Base-by-base conservation (phyloP, 2,329 filamentous ascomycete genomes). In the Fusarium acutatum region DNA sequence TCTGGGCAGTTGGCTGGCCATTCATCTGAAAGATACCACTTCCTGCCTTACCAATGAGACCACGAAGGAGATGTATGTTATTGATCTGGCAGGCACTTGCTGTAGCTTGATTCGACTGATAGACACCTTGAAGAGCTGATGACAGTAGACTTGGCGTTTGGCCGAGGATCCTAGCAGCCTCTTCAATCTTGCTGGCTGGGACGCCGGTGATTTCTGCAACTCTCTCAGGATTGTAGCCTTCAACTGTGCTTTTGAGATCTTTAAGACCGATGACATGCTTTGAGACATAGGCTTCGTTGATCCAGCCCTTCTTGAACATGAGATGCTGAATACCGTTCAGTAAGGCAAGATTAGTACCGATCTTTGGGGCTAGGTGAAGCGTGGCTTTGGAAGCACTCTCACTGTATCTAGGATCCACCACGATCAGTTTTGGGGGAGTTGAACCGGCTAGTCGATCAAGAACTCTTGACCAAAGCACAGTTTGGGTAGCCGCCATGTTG, bases 21-120 rank as follows among this genome's bases (percentile, higher is more conserved):
- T 61, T 61, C 59, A 61, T 61, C 24, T 61, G 59, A 9, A 61
- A 56, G 7, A 61, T 61, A 4, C 59, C 59, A 6, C 49, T 61
- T 4, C 47, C 37, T 3, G 47, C 28, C 6, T 61, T 61, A 1
- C 59, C 59, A 1, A 56, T 28, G 0, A 61, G 7, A 56, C 59
- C 47, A 1, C 59, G 49, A 3, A 61, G 20, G 2, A 61, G 37
- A 2, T 61, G 59, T 0, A 61, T 61, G 5, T 61, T 61, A 9
- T 56, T 61, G 15, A 61, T 61, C 6, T 61, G 59, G 3, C 59
- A 61, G 0, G 59, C 59, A 4, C 59, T 61, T 13, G 37, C 49
- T 1, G 59, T 61, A 1, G 59, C 59, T 14, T 61, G 59, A 1
- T 56, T 56, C 6, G 59, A 56, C 10, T 61, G 59, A 4, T 61